Percentiles rank a stretch among this genome's conserved stretches.
Evolutionary conservation across 202 grass and related monocot genomes (phyloP).

Genomic region (Setaria viridis): DNA sequence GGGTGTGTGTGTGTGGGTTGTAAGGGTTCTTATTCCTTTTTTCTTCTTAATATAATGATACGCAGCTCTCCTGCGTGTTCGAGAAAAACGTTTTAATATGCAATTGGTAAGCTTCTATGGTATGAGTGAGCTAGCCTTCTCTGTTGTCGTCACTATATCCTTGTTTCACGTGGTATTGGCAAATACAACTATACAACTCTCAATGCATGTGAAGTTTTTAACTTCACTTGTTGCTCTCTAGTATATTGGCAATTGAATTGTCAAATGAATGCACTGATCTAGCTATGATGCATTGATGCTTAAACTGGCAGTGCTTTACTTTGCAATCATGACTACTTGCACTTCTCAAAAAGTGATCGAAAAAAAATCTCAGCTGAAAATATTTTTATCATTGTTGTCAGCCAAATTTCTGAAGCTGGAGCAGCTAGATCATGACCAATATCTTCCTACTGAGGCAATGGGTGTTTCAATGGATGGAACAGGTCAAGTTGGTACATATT

Average conservation of each 20-base stretch:
- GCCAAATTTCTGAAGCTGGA: conserved; percentile 96
- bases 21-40: too few species aligned
- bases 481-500: conserved; percentile 95
- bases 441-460: conserved; percentile 79
- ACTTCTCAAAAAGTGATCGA: conserved; percentile 5
- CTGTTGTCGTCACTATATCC: neutral
- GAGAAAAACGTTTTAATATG: neutral
- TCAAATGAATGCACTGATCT: neutral
- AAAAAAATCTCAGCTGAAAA: conserved; percentile 39
- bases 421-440: conserved; percentile 88
- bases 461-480: conserved; percentile 92
- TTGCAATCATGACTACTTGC: neutral
- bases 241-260: conserved; percentile 22
- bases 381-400: conserved; percentile 53
- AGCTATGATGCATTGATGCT: neutral
- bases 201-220: neutral
- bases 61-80: too few species aligned
- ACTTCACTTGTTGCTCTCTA: conserved; percentile 11
- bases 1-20: too few species aligned
- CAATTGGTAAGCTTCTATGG: neutral
- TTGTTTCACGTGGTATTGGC: neutral
- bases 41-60: too few species aligned
- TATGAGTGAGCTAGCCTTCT: neutral
- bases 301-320: neutral
- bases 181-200: neutral